phyloP scores from a whole-genome alignment of 805 yeast genomes.

The Kuraishia piskuri region DNA sequence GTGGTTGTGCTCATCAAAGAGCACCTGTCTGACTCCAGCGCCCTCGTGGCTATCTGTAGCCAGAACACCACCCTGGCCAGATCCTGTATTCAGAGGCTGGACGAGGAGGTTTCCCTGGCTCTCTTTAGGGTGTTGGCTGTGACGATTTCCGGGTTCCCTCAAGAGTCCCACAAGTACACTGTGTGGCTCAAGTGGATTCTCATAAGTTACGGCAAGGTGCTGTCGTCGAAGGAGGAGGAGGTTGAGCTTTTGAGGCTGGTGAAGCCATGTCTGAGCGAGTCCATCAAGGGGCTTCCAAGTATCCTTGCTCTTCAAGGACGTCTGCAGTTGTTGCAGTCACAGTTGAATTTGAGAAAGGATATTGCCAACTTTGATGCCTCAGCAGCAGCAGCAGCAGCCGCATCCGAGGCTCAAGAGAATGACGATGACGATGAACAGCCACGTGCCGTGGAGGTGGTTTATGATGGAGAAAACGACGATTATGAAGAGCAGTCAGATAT shows the following conservation, averaged over 20 bases:
- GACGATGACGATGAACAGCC: constrained; percentile 36
- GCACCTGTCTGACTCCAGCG: constrained; percentile 15
- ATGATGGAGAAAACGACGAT: constrained; percentile 30
- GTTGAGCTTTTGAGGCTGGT: constrained; percentile 48
- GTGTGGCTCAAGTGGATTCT: constrained; percentile 81
- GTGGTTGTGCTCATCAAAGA: constrained; percentile 14
- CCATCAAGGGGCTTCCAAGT: constrained; percentile 51
- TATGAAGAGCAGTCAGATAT: constrained; percentile 9
- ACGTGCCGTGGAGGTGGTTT: background rate
- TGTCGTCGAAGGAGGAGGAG: constrained; percentile 42
- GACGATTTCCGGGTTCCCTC: constrained; percentile 43
- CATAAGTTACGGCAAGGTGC: constrained; percentile 59
- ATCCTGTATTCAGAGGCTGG: constrained; percentile 46
- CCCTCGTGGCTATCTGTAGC: constrained; percentile 23
- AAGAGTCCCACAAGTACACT: constrained; percentile 36
- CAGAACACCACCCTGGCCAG: constrained; percentile 34
- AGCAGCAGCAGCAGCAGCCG: constrained; percentile 22
- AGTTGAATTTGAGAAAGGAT: constrained; percentile 59
- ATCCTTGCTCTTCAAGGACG: constrained; percentile 82
- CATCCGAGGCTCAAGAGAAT: constrained; percentile 6
- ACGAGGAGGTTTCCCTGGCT: constrained; percentile 29
- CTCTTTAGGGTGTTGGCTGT: constrained; percentile 40
- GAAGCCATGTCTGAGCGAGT: constrained; percentile 46
- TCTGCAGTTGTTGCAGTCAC: constrained; percentile 67
- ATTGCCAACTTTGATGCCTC: constrained; percentile 27